These are phyloP conservation scores for Maudiozyma barnettii DNA, from an alignment of 805 yeast species.

Conservation along the genomic window DNA sequence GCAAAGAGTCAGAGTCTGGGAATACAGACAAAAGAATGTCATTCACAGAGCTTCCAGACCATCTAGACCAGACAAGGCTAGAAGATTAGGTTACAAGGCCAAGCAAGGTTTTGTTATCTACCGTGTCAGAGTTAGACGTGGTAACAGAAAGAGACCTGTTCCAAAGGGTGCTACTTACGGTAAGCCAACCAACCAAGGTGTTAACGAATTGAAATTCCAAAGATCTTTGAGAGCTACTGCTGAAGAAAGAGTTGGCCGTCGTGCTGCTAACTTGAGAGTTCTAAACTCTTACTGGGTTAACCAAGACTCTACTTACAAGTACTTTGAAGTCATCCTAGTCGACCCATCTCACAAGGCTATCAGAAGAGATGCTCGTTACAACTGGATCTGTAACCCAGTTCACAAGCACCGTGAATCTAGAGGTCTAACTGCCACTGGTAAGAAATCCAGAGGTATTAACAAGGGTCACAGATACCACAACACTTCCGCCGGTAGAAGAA, in stretches of 20 bases:
- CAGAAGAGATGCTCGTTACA: constrained; percentile 96
- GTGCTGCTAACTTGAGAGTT: constrained; percentile 97
- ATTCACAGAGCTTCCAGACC: constrained; percentile 99
- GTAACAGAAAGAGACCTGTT: constrained; percentile 99
- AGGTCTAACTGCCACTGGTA: constrained; percentile 97
- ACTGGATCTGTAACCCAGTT: constrained; percentile 99
- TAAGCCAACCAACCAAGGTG: constrained; percentile 99
- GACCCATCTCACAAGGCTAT: constrained; percentile 98
- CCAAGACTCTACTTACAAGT: constrained; percentile 99
- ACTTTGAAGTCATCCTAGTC: constrained; percentile 94
- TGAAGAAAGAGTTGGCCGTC: constrained; percentile 99
- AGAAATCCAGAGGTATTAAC: constrained; percentile 99
- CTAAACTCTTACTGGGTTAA: constrained; percentile 99
- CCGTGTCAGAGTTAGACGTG: constrained; percentile 99
- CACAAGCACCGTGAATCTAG: constrained; percentile 99
- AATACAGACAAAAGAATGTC: constrained; percentile 97
- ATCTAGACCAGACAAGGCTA: constrained; percentile 99
- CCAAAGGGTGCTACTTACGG: constrained; percentile 99
- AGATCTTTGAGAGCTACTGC: constrained; percentile 96
- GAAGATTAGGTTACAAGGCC: constrained; percentile 99
- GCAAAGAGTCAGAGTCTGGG: constrained; percentile 99
- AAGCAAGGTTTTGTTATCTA: constrained; percentile 98
- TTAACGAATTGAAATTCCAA: constrained; percentile 98
- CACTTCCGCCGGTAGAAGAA: constrained; percentile 97
- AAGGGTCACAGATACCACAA: constrained; percentile 99